Percentiles rank a stretch among this genome's conserved stretches.
phyloP scores from a whole-genome alignment of 179 eudicot species.

The Camellia oleifera region DNA sequence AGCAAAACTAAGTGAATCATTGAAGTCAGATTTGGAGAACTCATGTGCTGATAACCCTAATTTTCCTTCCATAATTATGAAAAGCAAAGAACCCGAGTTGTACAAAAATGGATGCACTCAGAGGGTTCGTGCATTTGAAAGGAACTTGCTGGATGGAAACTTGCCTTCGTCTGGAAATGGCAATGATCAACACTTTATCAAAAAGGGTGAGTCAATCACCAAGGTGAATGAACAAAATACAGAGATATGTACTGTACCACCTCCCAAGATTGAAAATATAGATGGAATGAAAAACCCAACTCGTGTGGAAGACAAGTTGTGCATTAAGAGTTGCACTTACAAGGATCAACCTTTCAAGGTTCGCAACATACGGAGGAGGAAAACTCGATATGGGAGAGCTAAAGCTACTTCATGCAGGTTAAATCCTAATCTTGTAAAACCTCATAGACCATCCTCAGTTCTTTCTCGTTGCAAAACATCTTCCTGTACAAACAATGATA shows the following conservation, averaged over 20 bases:
- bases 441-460: not conserved
- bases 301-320: slow-evolving; percentile 4
- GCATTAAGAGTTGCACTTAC: not conserved
- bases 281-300: slow-evolving; percentile 9
- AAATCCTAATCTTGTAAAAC: not conserved
- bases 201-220: slow-evolving; percentile 15
- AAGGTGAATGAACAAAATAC: slow-evolving; percentile 13
- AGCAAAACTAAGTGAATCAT: slow-evolving; percentile 3
- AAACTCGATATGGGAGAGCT: slow-evolving; percentile 7
- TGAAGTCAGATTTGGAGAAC: not conserved
- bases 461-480: slow-evolving; percentile 11
- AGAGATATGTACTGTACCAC: slow-evolving; percentile 1
- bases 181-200: slow-evolving; percentile 8
- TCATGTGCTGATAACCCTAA: slow-evolving; percentile 13
- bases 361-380: not conserved
- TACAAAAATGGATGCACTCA: slow-evolving; percentile 49
- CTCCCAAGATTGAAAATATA: slow-evolving; percentile 22
- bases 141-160: slow-evolving; percentile 22
- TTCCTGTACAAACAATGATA: not conserved
- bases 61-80: slow-evolving; percentile 27
- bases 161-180: slow-evolving; percentile 13
- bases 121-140: slow-evolving; percentile 47
- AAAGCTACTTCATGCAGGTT: slow-evolving; percentile 5
- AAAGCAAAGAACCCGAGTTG: slow-evolving; percentile 35
- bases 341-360: slow-evolving; percentile 5